A percentile compares a stretch with the other conserved stretches of the same genome.
These are phyloP conservation scores for Primulina huaijiensis DNA, from an alignment of 257 asterid genomes.

Conservation along the genomic window DNA sequence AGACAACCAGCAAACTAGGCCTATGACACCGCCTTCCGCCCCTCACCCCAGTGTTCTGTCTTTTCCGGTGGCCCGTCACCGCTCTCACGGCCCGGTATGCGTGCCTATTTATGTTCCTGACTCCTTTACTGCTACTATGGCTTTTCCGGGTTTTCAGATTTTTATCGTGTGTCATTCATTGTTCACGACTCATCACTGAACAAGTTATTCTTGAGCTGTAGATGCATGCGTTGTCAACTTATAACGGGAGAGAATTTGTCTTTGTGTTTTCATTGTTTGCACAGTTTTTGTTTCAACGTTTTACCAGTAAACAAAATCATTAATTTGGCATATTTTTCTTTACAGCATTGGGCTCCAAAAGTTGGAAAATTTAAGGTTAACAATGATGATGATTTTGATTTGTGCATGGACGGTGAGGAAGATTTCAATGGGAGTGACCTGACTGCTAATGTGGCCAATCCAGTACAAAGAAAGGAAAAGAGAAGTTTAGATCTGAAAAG, in stretches of 20 bases:
- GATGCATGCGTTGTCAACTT: constrained; percentile 9
- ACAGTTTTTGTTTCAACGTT: neutral
- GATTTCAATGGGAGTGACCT: constrained; percentile 35
- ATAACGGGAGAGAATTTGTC: neutral
- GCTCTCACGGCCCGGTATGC: constrained; percentile 82
- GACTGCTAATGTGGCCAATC: constrained; percentile 53
- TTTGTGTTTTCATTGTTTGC: neutral
- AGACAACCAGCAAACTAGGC: constrained; percentile 24
- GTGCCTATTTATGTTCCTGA: neutral
- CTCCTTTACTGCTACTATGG: neutral
- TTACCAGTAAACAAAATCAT: neutral
- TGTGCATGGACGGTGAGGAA: constrained; percentile 39
- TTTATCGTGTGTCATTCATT: constrained; percentile 1
- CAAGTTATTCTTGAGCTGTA: constrained; percentile 4
- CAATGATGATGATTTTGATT: constrained; percentile 28
- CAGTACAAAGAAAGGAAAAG: constrained; percentile 60
- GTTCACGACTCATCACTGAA: neutral
- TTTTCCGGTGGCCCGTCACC: constrained; percentile 91
- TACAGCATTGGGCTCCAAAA: constrained; percentile 71
- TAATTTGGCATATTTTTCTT: constrained; percentile 22
- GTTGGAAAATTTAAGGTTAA: constrained; percentile 23
- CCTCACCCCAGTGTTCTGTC: constrained; percentile 80
- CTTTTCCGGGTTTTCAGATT: neutral
- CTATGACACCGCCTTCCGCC: constrained; percentile 33
- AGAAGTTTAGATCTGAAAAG: constrained; percentile 57